Evolutionary conservation across 345 rosid genomes (phyloP).

Genomic region (Populus davidiana): DNA sequence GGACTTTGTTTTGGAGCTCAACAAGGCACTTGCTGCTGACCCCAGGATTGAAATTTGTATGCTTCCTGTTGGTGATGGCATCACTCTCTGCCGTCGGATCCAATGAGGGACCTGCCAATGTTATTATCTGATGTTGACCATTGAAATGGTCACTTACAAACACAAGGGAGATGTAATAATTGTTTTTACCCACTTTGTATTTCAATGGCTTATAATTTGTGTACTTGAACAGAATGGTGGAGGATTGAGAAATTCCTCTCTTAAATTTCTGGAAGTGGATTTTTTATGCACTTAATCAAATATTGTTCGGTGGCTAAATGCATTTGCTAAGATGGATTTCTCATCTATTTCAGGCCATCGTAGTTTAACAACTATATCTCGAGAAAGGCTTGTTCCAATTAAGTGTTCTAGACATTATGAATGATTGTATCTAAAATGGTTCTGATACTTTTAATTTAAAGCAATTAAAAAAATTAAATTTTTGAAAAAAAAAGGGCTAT

Average conservation of each 20-base stretch:
- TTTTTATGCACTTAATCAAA: background rate
- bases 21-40: conserved; percentile 95
- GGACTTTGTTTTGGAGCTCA: conserved; percentile 86
- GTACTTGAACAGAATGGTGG: background rate
- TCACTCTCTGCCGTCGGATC: conserved; percentile 94
- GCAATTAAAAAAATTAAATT: too few relatives aligned
- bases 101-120: conserved; percentile 10
- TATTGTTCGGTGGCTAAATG: background rate
- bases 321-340: background rate
- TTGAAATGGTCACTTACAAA: background rate
- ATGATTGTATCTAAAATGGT: background rate
- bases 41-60: conserved; percentile 93
- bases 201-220: background rate
- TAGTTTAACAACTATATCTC: background rate
- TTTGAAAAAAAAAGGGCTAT: too few relatives aligned
- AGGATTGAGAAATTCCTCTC: conserved; percentile 6
- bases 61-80: conserved; percentile 96
- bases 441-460: too few relatives aligned
- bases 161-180: background rate
- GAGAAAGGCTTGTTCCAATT: background rate
- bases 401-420: background rate
- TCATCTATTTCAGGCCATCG: background rate
- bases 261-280: background rate
- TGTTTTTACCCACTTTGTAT: background rate
- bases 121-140: background rate